These are phyloP conservation scores for Candolleomyces aberdarensis DNA, from an alignment of 768 basidiomycete genomes.

Conservation along the genomic window DNA sequence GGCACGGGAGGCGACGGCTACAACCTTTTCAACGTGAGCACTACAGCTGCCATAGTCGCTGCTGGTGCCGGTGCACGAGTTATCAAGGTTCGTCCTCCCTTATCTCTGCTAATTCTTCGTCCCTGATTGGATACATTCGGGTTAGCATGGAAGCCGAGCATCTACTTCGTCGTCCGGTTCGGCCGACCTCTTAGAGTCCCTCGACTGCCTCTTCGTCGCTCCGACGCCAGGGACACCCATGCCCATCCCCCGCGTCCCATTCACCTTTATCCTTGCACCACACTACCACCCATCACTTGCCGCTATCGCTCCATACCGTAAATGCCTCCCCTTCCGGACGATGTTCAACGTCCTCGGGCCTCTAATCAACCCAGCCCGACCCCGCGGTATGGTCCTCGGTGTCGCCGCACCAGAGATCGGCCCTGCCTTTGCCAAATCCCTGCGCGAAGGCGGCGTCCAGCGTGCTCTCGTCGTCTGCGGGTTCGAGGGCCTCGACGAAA, in stretches of 20 bases:
- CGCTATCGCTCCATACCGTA: slow-evolving; percentile 78
- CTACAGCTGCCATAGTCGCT: slow-evolving; percentile 89
- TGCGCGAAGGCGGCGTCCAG: slow-evolving; percentile 70
- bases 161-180: slow-evolving; percentile 94
- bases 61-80: slow-evolving; percentile 93
- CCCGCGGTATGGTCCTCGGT: slow-evolving; percentile 87
- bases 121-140: slow-evolving; percentile 6
- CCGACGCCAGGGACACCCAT: slow-evolving; percentile 57
- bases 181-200: slow-evolving; percentile 84
- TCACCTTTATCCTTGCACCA: slow-evolving; percentile 91
- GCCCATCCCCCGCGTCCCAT: slow-evolving; percentile 66
- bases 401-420: slow-evolving; percentile 84
- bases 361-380: slow-evolving; percentile 86
- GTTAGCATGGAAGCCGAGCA: slow-evolving; percentile 84
- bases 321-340: slow-evolving; percentile 87
- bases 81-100: slow-evolving; percentile 63
- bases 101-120: not conserved
- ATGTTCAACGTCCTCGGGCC: slow-evolving; percentile 97
- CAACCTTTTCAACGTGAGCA: slow-evolving; percentile 96
- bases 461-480: slow-evolving; percentile 94
- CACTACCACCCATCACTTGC: slow-evolving; percentile 91
- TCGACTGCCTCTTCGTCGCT: slow-evolving; percentile 72
- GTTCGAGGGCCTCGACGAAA: slow-evolving; percentile 88
- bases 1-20: slow-evolving; percentile 95
- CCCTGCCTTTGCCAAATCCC: slow-evolving; percentile 70